Evolutionary conservation across 768 basidiomycete genomes (phyloP).

Genomic region (Naematelia aurantialba): DNA sequence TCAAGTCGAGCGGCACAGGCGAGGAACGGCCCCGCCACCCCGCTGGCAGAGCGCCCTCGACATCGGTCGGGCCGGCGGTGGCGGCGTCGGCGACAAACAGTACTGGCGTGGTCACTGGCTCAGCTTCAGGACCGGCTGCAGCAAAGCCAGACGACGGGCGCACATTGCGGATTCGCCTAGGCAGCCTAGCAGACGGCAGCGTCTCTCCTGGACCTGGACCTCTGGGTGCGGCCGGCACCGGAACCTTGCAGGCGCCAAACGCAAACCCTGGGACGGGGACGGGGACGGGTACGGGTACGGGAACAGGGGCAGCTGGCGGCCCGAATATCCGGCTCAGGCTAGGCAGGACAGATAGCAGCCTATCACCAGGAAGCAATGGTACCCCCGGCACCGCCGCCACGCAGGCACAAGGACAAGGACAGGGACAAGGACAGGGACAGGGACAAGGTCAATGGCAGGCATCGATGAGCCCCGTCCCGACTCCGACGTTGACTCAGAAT

Average conservation of each 20-base stretch:
- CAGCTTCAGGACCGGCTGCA: too few species aligned
- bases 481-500: too few species aligned
- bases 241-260: too few species aligned
- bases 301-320: background rate
- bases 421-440: too few species aligned
- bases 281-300: background rate
- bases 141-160: background rate
- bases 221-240: too few species aligned
- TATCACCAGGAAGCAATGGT: background rate
- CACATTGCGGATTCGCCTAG: background rate
- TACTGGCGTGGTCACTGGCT: too few species aligned
- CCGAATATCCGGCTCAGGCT: background rate
- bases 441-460: too few species aligned
- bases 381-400: background rate
- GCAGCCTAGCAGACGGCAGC: background rate
- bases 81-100: too few species aligned
- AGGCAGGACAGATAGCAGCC: background rate
- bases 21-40: constrained; percentile 24
- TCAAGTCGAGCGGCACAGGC: constrained; percentile 26
- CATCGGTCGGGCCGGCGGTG: too few species aligned
- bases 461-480: too few species aligned
- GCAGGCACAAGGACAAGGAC: background rate
- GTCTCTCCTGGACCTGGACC: background rate
- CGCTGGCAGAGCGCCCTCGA: too few species aligned
- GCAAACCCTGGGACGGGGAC: too few species aligned